Evolutionary conservation across 164 flowering plant genomes (phyloP), one percentile per base, ranked within the genome.

Genomic region (Cinnamomum chago): DNA sequence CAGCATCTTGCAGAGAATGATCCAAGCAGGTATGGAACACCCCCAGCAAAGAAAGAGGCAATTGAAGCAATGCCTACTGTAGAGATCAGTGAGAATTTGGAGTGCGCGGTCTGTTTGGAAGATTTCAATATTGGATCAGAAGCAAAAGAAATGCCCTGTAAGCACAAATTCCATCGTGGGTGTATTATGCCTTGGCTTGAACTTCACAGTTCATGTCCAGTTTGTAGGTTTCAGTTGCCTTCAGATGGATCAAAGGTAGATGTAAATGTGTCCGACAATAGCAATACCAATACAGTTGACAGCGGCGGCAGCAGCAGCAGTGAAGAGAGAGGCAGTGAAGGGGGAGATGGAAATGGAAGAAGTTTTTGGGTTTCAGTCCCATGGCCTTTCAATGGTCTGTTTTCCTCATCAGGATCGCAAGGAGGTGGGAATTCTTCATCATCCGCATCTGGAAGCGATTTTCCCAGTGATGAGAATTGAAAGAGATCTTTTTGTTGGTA

Each of bases 1-100:
- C 98, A 94, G 80, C 98, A 89, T 85, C 82, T 94, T 78, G 89
- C 90, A 0, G 98, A 94, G 75, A 94, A 92, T 81, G 97, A 90
- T 80, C 93, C 97, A 5, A 90, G 88, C 75, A 81, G 92, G 71
- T 88, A 92, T 70, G 95, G 98, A n/a, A 88, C 94, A 3, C 98
- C 94, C 24, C 98, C 98, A 0, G 89, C 98, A 11, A 83, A 84
- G 25, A 92, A 90, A 76, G 90, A 90, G 68, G 95, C 91, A 0
- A 82, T 94, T 17, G 91, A 84, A 71, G 92, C 94, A 40, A 73
- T 94, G 90, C 93, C 98, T 18, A 82, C 85, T 52, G 92, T 94
- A 28, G 82, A 69, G 27, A 67, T 86, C 24, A 70, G 74, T 66
- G 90, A 89, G 69, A 79, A 71, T 58, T 20, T 82, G 79, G 90